Evolutionary conservation across 805 yeast species (phyloP).

Genomic region (Ogataea minuta): DNA sequence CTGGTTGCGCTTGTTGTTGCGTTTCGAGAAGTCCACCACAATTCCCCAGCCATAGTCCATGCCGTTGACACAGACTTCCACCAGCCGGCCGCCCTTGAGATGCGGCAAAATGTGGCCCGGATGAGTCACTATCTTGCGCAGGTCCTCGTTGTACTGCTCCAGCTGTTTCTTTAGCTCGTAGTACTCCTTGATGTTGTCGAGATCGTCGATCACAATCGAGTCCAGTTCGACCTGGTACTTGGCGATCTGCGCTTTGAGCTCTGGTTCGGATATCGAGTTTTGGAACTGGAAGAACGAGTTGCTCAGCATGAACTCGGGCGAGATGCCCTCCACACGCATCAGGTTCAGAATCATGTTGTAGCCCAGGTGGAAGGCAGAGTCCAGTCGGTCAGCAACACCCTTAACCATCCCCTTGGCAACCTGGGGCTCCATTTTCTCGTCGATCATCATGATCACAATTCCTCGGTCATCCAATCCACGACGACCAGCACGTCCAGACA

Average conservation of each 20-base stretch:
- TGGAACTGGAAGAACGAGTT: slow-evolving; percentile 94
- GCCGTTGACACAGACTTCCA: slow-evolving; percentile 60
- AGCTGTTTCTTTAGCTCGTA: slow-evolving; percentile 78
- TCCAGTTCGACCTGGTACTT: slow-evolving; percentile 50
- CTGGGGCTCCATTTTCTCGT: slow-evolving; percentile 98
- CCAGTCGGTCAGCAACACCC: slow-evolving; percentile 96
- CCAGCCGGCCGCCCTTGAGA: slow-evolving; percentile 84
- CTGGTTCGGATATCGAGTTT: slow-evolving; percentile 86
- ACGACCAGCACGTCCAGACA: slow-evolving; percentile 99
- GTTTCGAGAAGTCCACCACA: slow-evolving; percentile 71
- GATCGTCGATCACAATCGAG: slow-evolving; percentile 65
- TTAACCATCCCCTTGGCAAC: slow-evolving; percentile 99
- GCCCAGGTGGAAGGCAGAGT: slow-evolving; percentile 96
- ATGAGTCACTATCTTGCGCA: slow-evolving; percentile 80
- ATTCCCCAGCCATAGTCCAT: slow-evolving; percentile 96
- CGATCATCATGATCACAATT: slow-evolving; percentile 98
- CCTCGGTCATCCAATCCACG: slow-evolving; percentile 99
- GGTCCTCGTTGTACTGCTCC: slow-evolving; percentile 67
- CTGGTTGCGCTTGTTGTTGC: slow-evolving; percentile 56
- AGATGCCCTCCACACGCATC: slow-evolving; percentile 96
- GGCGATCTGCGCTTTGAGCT: slow-evolving; percentile 64
- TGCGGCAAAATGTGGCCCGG: slow-evolving; percentile 85
- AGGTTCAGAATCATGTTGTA: slow-evolving; percentile 95
- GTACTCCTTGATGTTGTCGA: slow-evolving; percentile 70
- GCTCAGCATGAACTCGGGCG: slow-evolving; percentile 96